These are phyloP conservation scores for Rhodotorula graminis DNA, from an alignment of 768 basidiomycete genomes.

Conservation along the genomic window DNA sequence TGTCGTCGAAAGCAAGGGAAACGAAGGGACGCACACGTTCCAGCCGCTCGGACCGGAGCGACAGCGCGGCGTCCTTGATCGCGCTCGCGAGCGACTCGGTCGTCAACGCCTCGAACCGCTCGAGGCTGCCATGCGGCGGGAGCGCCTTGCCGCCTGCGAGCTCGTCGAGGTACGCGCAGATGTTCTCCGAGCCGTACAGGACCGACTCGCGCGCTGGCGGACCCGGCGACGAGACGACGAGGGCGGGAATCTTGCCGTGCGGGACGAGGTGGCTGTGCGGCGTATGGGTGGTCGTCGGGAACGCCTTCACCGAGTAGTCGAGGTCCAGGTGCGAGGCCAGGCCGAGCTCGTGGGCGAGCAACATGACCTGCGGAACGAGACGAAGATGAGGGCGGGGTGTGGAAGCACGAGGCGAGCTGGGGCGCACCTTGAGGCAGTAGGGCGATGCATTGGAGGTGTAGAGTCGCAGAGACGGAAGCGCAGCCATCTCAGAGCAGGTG, in stretches of 20 bases:
- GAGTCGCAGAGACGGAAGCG: conserved; percentile 10
- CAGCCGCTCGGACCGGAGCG: conserved; percentile 18
- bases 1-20: not conserved
- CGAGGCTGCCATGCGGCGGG: not conserved
- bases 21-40: conserved; percentile 9
- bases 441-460: conserved; percentile 26
- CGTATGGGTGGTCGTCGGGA: conserved; percentile 5
- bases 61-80: conserved; percentile 17
- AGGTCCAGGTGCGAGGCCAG: conserved; percentile 2
- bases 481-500: conserved; percentile 5
- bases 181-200: conserved; percentile 17
- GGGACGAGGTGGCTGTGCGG: conserved; percentile 12
- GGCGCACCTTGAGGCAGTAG: conserved; percentile 26
- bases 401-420: not conserved
- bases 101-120: conserved; percentile 18
- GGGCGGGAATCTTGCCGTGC: conserved; percentile 28
- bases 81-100: conserved; percentile 11
- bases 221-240: not conserved
- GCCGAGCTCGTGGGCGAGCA: conserved; percentile 15
- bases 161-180: conserved; percentile 18
- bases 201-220: not conserved
- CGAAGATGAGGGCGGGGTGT: not conserved
- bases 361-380: conserved; percentile 14
- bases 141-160: conserved; percentile 4
- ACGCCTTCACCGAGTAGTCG: conserved; percentile 20